Evolutionary conservation across 2,329 filamentous ascomycete genomes (phyloP).

Genomic region (Aurifilum marmelostoma): DNA sequence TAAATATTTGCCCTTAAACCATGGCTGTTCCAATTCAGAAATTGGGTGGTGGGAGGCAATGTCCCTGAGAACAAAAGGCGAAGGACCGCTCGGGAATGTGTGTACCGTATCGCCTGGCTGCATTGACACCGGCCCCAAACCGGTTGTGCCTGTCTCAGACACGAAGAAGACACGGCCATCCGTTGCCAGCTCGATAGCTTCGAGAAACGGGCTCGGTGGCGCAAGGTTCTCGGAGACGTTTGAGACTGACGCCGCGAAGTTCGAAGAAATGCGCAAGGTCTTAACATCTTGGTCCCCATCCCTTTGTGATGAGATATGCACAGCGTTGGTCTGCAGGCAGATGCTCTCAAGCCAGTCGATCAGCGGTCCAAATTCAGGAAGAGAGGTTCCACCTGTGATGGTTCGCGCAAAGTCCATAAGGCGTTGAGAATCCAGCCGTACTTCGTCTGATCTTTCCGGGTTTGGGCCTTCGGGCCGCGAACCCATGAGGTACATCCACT

Average conservation of each 20-base stretch:
- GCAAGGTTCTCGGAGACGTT: not conserved
- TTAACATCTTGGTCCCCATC: not conserved
- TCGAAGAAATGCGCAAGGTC: not conserved
- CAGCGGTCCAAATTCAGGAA: not conserved
- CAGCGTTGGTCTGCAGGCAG: not conserved
- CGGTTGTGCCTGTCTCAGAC: not conserved
- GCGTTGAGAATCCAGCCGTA: not conserved
- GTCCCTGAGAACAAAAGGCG: conserved; percentile 8
- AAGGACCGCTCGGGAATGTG: not conserved
- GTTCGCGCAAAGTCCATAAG: conserved; percentile 6
- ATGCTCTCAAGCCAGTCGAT: not conserved
- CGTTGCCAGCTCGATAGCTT: conserved; percentile 12
- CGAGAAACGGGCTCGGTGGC: conserved; percentile 6
- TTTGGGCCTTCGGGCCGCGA: not conserved
- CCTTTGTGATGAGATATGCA: not conserved
- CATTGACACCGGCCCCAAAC: conserved; percentile 16
- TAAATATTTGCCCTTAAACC: not conserved
- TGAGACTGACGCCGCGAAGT: not conserved
- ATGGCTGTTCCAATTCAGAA: not conserved
- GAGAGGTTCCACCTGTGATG: not conserved
- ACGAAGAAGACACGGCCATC: conserved; percentile 19
- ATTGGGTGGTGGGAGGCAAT: not conserved
- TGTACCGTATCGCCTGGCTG: not conserved
- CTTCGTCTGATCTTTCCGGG: not conserved
- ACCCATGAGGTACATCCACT: not conserved